A percentile compares a stretch with the other conserved stretches of the same genome.
phyloP scores from a whole-genome alignment of 768 basidiomycete genomes.

The Hygrophorus pudorinus region DNA sequence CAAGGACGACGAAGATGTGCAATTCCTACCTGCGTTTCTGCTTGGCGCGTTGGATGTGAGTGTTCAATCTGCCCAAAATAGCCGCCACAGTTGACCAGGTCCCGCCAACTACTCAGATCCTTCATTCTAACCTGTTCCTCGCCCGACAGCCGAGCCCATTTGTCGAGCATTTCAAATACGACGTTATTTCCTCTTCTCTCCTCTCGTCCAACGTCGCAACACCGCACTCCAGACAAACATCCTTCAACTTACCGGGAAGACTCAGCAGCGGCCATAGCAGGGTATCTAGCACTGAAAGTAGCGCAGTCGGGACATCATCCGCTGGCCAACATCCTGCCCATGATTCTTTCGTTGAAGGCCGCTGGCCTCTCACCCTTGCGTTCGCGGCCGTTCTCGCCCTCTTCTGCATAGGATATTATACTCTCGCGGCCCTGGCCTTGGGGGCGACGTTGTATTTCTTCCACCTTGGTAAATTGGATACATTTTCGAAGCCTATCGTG shows the following conservation, averaged over 20 bases:
- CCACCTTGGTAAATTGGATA: conserved; percentile 14
- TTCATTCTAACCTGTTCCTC: conserved; percentile 28
- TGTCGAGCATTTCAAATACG: conserved; percentile 77
- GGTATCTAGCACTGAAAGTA: conserved; percentile 27
- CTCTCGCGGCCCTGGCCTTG: conserved; percentile 2
- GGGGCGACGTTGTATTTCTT: conserved; percentile 3
- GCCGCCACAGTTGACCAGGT: not conserved
- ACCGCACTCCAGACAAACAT: conserved; percentile 23
- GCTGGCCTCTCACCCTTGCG: conserved; percentile 28
- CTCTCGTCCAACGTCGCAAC: conserved; percentile 48
- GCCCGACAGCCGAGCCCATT: conserved; percentile 37
- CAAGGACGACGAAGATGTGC: too few species aligned
- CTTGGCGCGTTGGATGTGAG: not conserved
- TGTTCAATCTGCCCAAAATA: not conserved
- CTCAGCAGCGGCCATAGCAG: conserved; percentile 23
- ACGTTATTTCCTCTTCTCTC: conserved; percentile 69
- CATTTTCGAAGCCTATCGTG: conserved; percentile 30
- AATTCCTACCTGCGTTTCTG: too few species aligned
- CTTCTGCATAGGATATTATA: conserved; percentile 17
- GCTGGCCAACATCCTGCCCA: conserved; percentile 14
- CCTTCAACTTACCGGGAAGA: conserved; percentile 38
- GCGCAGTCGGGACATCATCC: conserved; percentile 6
- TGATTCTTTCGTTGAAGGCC: conserved; percentile 19
- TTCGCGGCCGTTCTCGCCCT: conserved; percentile 24
- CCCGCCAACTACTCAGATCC: conserved; percentile 23